phyloP scores from a whole-genome alignment of 352 stramenopile genomes.

The Saprolegnia diclina region DNA sequence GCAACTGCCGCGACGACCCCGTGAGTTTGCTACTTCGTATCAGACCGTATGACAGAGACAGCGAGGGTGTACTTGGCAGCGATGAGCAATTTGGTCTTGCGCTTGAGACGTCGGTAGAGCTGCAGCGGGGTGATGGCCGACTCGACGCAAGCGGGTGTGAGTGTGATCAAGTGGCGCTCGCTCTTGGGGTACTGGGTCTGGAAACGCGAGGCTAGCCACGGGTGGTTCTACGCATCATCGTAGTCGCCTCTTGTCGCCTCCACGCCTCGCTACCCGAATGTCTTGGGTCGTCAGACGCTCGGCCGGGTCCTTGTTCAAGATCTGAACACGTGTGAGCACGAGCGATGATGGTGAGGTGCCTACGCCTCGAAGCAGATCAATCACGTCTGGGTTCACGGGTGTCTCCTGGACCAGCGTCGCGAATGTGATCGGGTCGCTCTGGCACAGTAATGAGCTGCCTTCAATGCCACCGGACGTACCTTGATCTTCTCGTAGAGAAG shows the following conservation, averaged over 20 bases:
- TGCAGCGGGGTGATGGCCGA: conserved; percentile 2
- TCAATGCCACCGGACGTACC: too few species aligned
- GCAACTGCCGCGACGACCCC: neutral
- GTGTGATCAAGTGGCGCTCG: neutral
- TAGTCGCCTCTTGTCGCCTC: neutral
- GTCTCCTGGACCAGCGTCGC: conserved; percentile 39
- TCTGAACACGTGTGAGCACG: conserved; percentile 36
- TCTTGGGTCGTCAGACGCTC: conserved; percentile 56
- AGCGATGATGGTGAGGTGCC: neutral
- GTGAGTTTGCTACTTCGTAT: neutral
- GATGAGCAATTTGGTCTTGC: conserved; percentile 12
- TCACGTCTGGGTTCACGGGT: conserved; percentile 47
- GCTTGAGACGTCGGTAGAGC: conserved; percentile 12
- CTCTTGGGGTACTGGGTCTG: neutral
- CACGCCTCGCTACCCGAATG: conserved; percentile 45
- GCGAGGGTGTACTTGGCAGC: neutral
- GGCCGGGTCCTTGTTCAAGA: conserved; percentile 66
- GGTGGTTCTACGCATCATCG: neutral
- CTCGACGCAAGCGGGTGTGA: conserved; percentile 1
- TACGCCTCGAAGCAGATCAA: conserved; percentile 63
- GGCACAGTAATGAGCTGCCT: too few species aligned
- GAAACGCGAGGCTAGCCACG: neutral
- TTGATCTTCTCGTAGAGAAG: conserved; percentile 91
- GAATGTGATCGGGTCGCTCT: conserved; percentile 66
- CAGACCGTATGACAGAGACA: neutral